Conservation (phyloP, 176 grass and related monocot genomes). For the Phyllostachys edulis region DNA sequence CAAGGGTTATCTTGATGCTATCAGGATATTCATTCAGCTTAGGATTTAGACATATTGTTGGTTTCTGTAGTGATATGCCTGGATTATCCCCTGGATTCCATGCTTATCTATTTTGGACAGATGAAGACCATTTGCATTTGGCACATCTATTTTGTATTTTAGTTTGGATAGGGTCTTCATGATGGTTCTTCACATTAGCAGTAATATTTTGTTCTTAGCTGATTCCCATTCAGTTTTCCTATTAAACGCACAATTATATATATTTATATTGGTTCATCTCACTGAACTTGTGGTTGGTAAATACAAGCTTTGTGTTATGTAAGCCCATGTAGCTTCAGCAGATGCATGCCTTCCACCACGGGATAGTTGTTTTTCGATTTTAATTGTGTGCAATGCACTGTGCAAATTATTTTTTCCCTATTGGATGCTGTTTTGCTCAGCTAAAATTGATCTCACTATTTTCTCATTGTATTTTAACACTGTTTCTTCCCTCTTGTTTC, state of each 20-base stretch:
- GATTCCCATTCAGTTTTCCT: not conserved
- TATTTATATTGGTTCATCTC: not conserved
- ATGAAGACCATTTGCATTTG: conserved; percentile 21
- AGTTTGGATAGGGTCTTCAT: not conserved
- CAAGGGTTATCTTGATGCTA: not conserved
- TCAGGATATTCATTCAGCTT: conserved; percentile 19
- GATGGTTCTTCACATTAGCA: conserved; percentile 2
- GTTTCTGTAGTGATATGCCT: conserved; percentile 14
- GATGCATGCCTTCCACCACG: not conserved
- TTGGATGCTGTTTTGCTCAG: conserved; percentile 16
- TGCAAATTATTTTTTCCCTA: not conserved
- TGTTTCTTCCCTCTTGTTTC: conserved; percentile 24
- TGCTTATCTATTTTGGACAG: conserved; percentile 31
- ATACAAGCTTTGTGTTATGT: not conserved
- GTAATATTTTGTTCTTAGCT: not conserved
- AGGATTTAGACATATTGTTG: conserved; percentile 27
- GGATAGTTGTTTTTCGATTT: not conserved
- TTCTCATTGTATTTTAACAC: not conserved
- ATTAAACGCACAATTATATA: not conserved
- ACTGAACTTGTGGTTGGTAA: not conserved
- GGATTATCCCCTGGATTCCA: not conserved
- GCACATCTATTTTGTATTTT: conserved; percentile 33
- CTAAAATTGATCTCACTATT: not conserved
- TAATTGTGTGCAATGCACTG: not conserved
- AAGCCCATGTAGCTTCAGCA: not conserved